Conservation (phyloP, 331 rosid species). For the Stylosanthes scabra region DNA sequence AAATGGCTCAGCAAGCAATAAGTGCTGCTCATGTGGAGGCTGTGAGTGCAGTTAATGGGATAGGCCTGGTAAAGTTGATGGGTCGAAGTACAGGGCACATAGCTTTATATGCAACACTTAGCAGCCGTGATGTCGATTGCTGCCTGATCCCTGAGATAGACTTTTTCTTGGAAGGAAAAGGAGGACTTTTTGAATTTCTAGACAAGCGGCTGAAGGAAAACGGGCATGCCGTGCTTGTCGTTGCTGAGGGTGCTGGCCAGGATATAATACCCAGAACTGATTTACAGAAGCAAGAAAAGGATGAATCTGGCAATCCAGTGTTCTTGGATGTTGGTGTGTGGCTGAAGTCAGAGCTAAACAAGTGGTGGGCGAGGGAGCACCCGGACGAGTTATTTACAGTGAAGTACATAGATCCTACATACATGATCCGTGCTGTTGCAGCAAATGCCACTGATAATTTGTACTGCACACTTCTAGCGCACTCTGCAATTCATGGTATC, state of each 20-base stretch:
- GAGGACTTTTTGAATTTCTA: conserved; percentile 81
- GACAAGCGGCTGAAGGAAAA: conserved; percentile 59
- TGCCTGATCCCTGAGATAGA: conserved; percentile 77
- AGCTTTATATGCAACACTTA: conserved; percentile 72
- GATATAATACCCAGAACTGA: conserved; percentile 64
- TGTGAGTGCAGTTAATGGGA: conserved; percentile 82
- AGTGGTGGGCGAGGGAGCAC: conserved; percentile 81
- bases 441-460: conserved; percentile 85
- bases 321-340: conserved; percentile 77
- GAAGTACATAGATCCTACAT: conserved; percentile 85
- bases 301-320: conserved; percentile 84
- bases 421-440: conserved; percentile 88
- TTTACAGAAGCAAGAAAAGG: conserved; percentile 66
- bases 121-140: conserved; percentile 89
- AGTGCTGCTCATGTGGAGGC: conserved; percentile 83
- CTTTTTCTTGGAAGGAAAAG: conserved; percentile 83
- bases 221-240: conserved; percentile 84
- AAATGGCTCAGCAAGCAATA: conserved; percentile 85
- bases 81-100: conserved; percentile 87
- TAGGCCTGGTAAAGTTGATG: conserved; percentile 87
- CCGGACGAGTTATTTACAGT: conserved; percentile 73
- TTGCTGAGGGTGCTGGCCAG: conserved; percentile 98
- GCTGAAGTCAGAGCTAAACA: conserved; percentile 82
- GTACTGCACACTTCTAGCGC: conserved; percentile 86
- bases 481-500: conserved; percentile 84